Conservation (phyloP, 176 grass and related monocot species). For the Aegilops bicornis region DNA sequence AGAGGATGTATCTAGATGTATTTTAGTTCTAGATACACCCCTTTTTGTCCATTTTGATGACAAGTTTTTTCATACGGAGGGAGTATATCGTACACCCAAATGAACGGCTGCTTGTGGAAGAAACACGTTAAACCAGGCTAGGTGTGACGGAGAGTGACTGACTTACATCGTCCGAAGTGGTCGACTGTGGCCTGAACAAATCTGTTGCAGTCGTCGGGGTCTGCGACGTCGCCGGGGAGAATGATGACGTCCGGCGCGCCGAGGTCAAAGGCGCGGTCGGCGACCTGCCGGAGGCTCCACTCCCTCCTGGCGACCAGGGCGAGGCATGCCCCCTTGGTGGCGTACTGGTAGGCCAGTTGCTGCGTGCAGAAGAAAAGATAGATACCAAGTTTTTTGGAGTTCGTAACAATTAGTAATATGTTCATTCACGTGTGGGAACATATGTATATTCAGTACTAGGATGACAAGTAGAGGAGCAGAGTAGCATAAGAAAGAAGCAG, state of each 20-base stretch:
- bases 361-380: not conserved
- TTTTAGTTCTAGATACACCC: too few species aligned
- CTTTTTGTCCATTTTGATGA: too few species aligned
- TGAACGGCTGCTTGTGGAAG: too few species aligned
- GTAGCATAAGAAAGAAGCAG: not conserved
- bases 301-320: conserved; percentile 65
- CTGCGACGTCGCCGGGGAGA: conserved; percentile 41
- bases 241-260: conserved; percentile 55
- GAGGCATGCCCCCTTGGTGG: conserved; percentile 45
- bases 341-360: conserved; percentile 72
- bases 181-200: conserved; percentile 38
- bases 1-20: too few species aligned
- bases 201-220: conserved; percentile 37
- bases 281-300: conserved; percentile 43
- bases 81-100: too few species aligned
- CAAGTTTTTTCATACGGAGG: too few species aligned
- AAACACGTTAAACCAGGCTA: not conserved
- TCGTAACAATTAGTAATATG: not conserved
- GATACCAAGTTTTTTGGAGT: not conserved
- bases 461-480: not conserved
- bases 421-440: too few species aligned
- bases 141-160: not conserved
- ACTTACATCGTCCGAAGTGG: conserved; percentile 54
- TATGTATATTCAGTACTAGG: not conserved
- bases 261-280: conserved; percentile 33